Conservation (phyloP, 2,329 filamentous ascomycete genomes). For the Colletotrichum zoysiae region DNA sequence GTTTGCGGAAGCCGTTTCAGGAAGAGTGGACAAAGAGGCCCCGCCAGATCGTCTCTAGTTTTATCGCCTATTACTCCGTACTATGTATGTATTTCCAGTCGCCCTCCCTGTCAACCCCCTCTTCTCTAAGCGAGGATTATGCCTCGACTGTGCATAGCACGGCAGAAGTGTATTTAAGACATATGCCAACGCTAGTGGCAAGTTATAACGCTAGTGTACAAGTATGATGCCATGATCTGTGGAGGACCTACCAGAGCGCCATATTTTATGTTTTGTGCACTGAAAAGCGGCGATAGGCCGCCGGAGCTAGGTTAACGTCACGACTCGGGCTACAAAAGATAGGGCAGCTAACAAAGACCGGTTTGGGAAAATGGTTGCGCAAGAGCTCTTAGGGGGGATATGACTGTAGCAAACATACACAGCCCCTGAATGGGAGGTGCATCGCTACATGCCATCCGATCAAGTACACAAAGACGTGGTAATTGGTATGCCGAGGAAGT, state of each 20-base stretch:
- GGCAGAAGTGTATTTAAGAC: too few species aligned
- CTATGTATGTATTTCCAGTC: too few species aligned
- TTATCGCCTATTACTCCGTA: background rate
- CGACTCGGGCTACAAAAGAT: too few species aligned
- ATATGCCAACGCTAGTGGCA: background rate
- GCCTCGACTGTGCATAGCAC: background rate
- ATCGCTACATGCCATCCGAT: background rate
- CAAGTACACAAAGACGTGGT: background rate
- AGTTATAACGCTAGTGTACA: background rate
- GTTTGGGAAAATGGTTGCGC: too few species aligned
- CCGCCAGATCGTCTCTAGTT: background rate
- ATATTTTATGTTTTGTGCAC: background rate
- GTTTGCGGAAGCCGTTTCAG: slow-evolving; percentile 20
- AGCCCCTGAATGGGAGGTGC: background rate
- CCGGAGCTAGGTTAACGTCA: background rate
- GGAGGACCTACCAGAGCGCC: background rate
- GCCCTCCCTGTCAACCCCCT: too few species aligned
- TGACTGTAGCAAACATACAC: background rate
- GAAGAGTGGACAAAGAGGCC: background rate
- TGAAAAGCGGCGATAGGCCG: background rate
- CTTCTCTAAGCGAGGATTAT: too few species aligned
- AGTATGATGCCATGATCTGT: slow-evolving; percentile 19
- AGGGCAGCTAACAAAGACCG: too few species aligned
- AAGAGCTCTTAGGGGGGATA: too few species aligned
- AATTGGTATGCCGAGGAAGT: too few species aligned